A percentile compares a stretch with the other conserved stretches of the same genome.
Evolutionary conservation across 176 grass and related monocot species (phyloP).

Genomic region (Poa pratensis): DNA sequence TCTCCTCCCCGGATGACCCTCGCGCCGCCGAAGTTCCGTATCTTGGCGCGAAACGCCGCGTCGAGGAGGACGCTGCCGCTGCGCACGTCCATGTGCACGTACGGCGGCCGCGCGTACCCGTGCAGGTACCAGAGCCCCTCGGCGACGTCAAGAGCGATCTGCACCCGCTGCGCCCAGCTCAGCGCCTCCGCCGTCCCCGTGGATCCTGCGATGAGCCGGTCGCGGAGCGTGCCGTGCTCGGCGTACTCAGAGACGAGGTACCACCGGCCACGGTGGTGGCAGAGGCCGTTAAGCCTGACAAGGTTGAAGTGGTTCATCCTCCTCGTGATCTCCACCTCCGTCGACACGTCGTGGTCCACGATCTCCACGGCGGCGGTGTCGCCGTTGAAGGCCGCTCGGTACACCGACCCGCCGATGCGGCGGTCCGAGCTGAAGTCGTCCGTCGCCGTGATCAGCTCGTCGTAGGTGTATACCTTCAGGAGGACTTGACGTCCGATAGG

Average conservation of each 20-base stretch:
- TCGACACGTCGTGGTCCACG: constrained; percentile 48
- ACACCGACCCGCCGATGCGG: constrained; percentile 55
- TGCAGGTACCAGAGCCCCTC: constrained; percentile 79
- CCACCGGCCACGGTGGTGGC: constrained; percentile 62
- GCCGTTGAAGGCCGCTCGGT: constrained; percentile 55
- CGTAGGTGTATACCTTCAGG: constrained; percentile 64
- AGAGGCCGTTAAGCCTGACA: constrained; percentile 58
- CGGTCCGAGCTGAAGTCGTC: constrained; percentile 51
- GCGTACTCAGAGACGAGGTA: constrained; percentile 76
- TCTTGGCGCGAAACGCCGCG: constrained; percentile 63
- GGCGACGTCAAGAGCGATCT: constrained; percentile 63
- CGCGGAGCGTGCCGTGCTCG: constrained; percentile 53
- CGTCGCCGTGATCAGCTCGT: constrained; percentile 55
- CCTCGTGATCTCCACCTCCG: constrained; percentile 59
- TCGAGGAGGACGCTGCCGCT: constrained; percentile 62
- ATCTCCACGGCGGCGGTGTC: constrained; percentile 50
- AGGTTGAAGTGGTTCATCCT: constrained; percentile 79
- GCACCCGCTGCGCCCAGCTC: constrained; percentile 66
- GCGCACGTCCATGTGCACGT: constrained; percentile 82
- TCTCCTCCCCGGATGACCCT: constrained; percentile 44
- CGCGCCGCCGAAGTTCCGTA: constrained; percentile 54
- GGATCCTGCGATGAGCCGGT: constrained; percentile 44
- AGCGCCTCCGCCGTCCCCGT: background rate
- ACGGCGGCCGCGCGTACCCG: constrained; percentile 54
- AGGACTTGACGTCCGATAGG: constrained; percentile 59